phyloP scores from a whole-genome alignment of 768 basidiomycete genomes.

The Nevesoporus exiguus region DNA sequence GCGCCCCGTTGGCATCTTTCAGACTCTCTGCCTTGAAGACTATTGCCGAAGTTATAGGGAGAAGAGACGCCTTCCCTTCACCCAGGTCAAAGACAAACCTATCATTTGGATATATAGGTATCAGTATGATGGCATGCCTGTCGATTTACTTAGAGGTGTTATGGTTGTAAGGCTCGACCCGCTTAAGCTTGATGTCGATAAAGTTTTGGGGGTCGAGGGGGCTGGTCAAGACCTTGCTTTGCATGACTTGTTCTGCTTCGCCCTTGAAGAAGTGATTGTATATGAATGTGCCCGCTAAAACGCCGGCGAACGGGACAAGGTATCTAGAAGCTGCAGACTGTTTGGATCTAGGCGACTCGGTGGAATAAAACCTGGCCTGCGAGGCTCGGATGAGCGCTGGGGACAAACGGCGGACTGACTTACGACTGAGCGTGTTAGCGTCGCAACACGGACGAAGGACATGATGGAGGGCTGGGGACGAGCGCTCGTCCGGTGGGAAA shows the following conservation, averaged over 20 bases:
- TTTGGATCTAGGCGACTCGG: slow-evolving; percentile 43
- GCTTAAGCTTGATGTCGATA: slow-evolving; percentile 78
- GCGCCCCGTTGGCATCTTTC: slow-evolving; percentile 77
- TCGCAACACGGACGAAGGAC: slow-evolving; percentile 41
- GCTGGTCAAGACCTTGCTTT: slow-evolving; percentile 47
- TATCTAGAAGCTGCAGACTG: slow-evolving; percentile 47
- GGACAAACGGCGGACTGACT: slow-evolving; percentile 20
- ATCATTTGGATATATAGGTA: neutral
- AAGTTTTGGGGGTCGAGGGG: slow-evolving; percentile 75
- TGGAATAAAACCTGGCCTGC: slow-evolving; percentile 46
- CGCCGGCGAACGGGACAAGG: slow-evolving; percentile 38
- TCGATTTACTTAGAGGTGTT: slow-evolving; percentile 72
- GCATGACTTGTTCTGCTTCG: slow-evolving; percentile 37
- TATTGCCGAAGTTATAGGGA: slow-evolving; percentile 77
- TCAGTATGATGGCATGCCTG: neutral
- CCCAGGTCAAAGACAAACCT: slow-evolving; percentile 83
- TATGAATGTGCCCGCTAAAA: slow-evolving; percentile 40
- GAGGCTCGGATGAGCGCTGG: neutral
- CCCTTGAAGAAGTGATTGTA: slow-evolving; percentile 48
- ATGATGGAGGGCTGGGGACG: slow-evolving; percentile 24
- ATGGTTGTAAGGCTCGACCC: slow-evolving; percentile 86
- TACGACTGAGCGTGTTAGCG: slow-evolving; percentile 43
- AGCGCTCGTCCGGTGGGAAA: neutral
- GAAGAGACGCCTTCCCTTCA: slow-evolving; percentile 69
- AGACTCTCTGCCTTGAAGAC: slow-evolving; percentile 72